Percentiles rank a stretch among this genome's conserved stretches.
Conservation (phyloP, 2,329 filamentous ascomycete genomes). For the Sordariomycetes sp. region DNA sequence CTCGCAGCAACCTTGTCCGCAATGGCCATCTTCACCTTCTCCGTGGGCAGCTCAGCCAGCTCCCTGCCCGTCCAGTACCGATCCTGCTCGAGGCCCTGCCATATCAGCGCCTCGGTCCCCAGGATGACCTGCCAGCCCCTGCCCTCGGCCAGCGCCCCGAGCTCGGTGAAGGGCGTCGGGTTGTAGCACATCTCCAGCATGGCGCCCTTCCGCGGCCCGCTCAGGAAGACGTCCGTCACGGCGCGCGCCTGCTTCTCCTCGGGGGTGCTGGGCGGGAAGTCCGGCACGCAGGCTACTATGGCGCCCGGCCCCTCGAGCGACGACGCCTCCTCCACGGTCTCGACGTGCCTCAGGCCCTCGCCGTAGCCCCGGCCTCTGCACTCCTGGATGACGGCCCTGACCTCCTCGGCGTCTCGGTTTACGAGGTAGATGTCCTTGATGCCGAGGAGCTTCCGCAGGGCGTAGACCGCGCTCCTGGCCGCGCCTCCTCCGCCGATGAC, state of each 20-base stretch:
- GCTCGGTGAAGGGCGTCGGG: slow-evolving; percentile 58
- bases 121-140: slow-evolving; percentile 66
- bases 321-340: slow-evolving; percentile 50
- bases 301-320: slow-evolving; percentile 51
- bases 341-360: slow-evolving; percentile 50
- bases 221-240: slow-evolving; percentile 40
- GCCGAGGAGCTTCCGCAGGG: slow-evolving; percentile 60
- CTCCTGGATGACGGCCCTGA: slow-evolving; percentile 57
- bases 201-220: slow-evolving; percentile 44
- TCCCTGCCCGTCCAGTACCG: slow-evolving; percentile 55
- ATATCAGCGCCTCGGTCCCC: slow-evolving; percentile 69
- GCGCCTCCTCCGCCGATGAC: slow-evolving; percentile 73
- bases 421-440: slow-evolving; percentile 66
- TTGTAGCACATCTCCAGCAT: slow-evolving; percentile 82
- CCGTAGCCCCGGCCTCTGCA: slow-evolving; percentile 52
- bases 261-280: slow-evolving; percentile 59
- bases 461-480: slow-evolving; percentile 69
- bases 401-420: slow-evolving; percentile 61
- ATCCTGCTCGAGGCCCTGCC: slow-evolving; percentile 65
- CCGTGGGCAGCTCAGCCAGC: slow-evolving; percentile 48
- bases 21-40: slow-evolving; percentile 46
- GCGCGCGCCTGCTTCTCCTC: slow-evolving; percentile 52
- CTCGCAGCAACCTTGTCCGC: slow-evolving; percentile 27
- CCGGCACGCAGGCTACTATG: slow-evolving; percentile 66
- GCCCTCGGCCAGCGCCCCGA: slow-evolving; percentile 50